Percentiles rank a stretch among this genome's conserved stretches.
Evolutionary conservation across 163 green algal species (phyloP).

Genomic region (Scenedesmus sp.): DNA sequence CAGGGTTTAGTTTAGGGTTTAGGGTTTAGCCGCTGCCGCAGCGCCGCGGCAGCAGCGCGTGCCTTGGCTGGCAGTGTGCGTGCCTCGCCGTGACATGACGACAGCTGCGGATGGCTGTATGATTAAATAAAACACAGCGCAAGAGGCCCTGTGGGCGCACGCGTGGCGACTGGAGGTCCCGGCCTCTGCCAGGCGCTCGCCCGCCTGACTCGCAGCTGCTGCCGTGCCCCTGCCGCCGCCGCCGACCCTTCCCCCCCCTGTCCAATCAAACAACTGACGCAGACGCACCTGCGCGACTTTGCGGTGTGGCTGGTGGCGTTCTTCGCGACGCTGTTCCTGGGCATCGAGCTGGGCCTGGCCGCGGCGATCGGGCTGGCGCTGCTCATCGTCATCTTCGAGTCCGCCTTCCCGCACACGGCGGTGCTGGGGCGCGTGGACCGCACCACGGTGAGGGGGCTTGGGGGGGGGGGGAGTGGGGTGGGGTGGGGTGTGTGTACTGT

Average conservation of each 20-base stretch:
- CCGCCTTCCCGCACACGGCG: constrained; percentile 80
- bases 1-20: neutral
- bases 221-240: neutral
- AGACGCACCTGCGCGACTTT: constrained; percentile 83
- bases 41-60: no score
- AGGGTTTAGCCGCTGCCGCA: no score
- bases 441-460: constrained; percentile 50
- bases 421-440: constrained; percentile 77
- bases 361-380: constrained; percentile 78
- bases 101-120: no score
- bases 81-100: no score
- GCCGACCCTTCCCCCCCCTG: no score
- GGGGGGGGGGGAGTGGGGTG: no score
- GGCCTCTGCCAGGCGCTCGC: neutral
- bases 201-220: neutral
- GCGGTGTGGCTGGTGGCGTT: constrained; percentile 82
- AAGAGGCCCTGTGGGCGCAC: no score
- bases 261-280: no score
- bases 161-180: no score
- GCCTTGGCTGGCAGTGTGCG: no score
- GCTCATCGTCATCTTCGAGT: constrained; percentile 82
- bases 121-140: no score
- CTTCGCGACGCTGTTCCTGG: constrained; percentile 75
- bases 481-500: no score
- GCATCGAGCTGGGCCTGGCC: constrained; percentile 85